Evolutionary conservation across 345 rosid species (phyloP).

Genomic region (Brassica carinata): DNA sequence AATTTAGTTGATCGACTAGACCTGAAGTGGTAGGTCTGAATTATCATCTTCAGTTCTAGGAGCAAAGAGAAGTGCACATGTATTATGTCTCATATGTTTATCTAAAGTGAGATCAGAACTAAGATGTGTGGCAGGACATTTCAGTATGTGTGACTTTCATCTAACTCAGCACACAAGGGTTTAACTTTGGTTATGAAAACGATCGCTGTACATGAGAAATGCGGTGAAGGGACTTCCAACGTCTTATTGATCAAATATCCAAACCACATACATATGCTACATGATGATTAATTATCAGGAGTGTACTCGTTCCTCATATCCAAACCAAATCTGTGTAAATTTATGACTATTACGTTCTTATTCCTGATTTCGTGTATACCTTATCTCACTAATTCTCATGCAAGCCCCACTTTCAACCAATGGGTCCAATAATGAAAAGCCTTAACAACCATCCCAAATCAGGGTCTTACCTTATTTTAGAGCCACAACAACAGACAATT

Average conservation of each 20-base stretch:
- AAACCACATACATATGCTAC: neutral
- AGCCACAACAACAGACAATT: neutral
- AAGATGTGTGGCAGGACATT: too few relatives aligned
- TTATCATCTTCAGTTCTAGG: neutral
- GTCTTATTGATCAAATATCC: neutral
- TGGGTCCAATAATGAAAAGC: neutral
- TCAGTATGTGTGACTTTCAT: too few relatives aligned
- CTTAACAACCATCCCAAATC: neutral
- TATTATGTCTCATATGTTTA: neutral
- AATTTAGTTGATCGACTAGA: neutral
- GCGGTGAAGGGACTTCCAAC: neutral
- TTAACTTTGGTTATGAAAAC: too few relatives aligned
- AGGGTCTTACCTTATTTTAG: neutral
- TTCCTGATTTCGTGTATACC: neutral
- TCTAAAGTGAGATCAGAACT: neutral
- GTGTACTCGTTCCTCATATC: constrained; percentile 6
- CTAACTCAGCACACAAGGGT: too few relatives aligned
- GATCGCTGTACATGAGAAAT: neutral
- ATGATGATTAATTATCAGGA: neutral
- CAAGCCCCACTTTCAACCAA: neutral
- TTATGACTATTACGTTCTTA: neutral
- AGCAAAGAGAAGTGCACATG: neutral
- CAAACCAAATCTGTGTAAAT: constrained; percentile 16
- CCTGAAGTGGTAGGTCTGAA: too few relatives aligned
- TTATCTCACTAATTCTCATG: neutral